These are phyloP conservation scores for Chlorella vulgaris DNA, from an alignment of 139 green algal genomes.

Conservation along the genomic window DNA sequence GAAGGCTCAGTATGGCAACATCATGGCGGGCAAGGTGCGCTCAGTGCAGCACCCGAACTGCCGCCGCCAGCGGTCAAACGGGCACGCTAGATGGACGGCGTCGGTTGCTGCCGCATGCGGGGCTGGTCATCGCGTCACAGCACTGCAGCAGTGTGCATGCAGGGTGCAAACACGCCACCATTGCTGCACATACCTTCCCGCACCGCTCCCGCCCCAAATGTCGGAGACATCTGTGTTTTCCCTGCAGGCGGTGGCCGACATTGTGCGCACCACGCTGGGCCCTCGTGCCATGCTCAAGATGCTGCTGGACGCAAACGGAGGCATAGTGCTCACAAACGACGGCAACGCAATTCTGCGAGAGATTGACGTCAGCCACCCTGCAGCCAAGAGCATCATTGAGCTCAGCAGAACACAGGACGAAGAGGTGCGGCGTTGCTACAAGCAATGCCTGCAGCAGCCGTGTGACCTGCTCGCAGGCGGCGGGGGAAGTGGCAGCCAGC, in stretches of 20 bases:
- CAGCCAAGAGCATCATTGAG: conserved; percentile 99
- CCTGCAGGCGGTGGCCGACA: conserved; percentile 92
- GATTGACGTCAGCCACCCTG: conserved; percentile 97
- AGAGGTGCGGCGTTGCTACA: conserved; percentile 37
- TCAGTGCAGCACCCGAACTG: neutral
- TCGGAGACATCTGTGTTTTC: neutral
- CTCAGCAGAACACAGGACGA: conserved; percentile 97
- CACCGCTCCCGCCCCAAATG: neutral
- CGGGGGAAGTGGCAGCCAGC: neutral
- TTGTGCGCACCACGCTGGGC: conserved; percentile 97
- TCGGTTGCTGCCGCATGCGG: neutral
- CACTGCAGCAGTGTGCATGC: too few relatives aligned
- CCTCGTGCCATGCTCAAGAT: conserved; percentile 99
- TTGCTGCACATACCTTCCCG: neutral
- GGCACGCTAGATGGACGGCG: neutral
- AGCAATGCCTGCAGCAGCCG: too few relatives aligned
- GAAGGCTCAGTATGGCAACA: conserved; percentile 96
- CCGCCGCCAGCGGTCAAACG: neutral
- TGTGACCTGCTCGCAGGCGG: too few relatives aligned
- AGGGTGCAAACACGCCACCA: too few relatives aligned
- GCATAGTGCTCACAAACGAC: conserved; percentile 99
- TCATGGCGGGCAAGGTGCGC: conserved; percentile 92
- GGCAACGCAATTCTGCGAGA: conserved; percentile 98
- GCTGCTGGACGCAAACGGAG: conserved; percentile 96
- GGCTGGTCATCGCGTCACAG: too few relatives aligned